Percentiles rank a stretch among this genome's conserved stretches.
Evolutionary conservation across 1,284 basidiomycete species (phyloP).

Genomic region (Marasmius oreades): DNA sequence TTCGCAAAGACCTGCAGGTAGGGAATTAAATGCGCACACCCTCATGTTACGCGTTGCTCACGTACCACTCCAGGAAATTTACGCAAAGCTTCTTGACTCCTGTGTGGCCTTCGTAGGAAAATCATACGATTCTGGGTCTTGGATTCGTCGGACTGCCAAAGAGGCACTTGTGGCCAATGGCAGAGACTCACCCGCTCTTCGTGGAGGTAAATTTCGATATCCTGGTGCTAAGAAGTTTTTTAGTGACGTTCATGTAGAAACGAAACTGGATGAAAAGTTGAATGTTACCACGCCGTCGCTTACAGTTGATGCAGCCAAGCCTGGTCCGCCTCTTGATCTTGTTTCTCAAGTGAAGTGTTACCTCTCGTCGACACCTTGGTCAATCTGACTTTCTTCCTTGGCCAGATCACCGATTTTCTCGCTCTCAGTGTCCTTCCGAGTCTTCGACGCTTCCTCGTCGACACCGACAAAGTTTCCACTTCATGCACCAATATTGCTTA

Average conservation of each 20-base stretch:
- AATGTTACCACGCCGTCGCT: slow-evolving; percentile 40
- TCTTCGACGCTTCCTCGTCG: slow-evolving; percentile 78
- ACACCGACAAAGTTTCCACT: slow-evolving; percentile 79
- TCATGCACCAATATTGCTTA: slow-evolving; percentile 84
- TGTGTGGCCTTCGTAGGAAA: slow-evolving; percentile 74
- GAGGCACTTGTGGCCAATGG: slow-evolving; percentile 58
- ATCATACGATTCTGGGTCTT: slow-evolving; percentile 73
- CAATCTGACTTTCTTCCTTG: not conserved
- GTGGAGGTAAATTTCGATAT: slow-evolving; percentile 34
- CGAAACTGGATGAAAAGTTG: slow-evolving; percentile 55
- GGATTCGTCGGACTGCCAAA: slow-evolving; percentile 69
- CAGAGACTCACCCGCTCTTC: slow-evolving; percentile 62
- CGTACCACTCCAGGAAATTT: slow-evolving; percentile 61
- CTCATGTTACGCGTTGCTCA: not conserved
- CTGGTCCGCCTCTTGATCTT: slow-evolving; percentile 42
- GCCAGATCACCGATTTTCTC: slow-evolving; percentile 74
- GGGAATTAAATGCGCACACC: not conserved
- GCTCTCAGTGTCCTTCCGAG: slow-evolving; percentile 70
- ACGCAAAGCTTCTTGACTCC: slow-evolving; percentile 82
- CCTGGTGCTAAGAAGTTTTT: slow-evolving; percentile 8
- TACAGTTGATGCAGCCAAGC: slow-evolving; percentile 37
- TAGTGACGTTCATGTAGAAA: slow-evolving; percentile 27
- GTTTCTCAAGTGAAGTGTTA: slow-evolving; percentile 46
- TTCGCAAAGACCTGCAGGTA: slow-evolving; percentile 89
- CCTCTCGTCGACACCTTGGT: not conserved